phyloP scores from a whole-genome alignment of 371 early-diverging fungal species.

The Synchytrium microbalum region DNA sequence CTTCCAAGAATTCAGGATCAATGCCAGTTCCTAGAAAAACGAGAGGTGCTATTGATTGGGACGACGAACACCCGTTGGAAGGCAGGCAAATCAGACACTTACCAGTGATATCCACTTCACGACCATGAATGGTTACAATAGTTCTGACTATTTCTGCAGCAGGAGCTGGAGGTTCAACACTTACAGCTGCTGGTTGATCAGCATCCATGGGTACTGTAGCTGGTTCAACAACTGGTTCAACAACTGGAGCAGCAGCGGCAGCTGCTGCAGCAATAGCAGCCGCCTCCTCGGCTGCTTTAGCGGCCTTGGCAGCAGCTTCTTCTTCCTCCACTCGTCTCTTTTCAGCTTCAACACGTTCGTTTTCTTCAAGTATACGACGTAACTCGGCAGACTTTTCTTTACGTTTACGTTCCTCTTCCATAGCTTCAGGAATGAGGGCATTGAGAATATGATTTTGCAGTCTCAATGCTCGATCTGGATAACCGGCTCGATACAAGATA shows the following conservation, averaged over 20 bases:
- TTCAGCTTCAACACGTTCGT: slow-evolving; percentile 26
- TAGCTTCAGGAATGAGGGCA: slow-evolving; percentile 60
- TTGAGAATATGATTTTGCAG: slow-evolving; percentile 60
- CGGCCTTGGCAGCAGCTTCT: slow-evolving; percentile 23
- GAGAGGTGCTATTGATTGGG: background rate
- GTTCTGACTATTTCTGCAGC: slow-evolving; percentile 19
- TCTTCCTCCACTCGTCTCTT: slow-evolving; percentile 21
- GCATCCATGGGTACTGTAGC: background rate
- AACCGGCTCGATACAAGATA: slow-evolving; percentile 62
- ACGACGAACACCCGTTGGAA: slow-evolving; percentile 3
- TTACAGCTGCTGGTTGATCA: background rate
- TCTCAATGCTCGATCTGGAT: slow-evolving; percentile 51
- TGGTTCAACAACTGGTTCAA: background rate
- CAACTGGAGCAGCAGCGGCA: background rate
- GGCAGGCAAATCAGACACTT: slow-evolving; percentile 3
- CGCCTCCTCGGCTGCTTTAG: slow-evolving; percentile 33
- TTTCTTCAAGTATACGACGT: slow-evolving; percentile 19
- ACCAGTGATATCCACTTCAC: slow-evolving; percentile 80
- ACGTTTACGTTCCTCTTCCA: slow-evolving; percentile 44
- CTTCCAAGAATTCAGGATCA: slow-evolving; percentile 88
- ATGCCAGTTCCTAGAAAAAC: slow-evolving; percentile 62
- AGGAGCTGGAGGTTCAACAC: slow-evolving; percentile 5
- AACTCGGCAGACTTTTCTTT: slow-evolving; percentile 45
- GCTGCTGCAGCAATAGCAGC: slow-evolving; percentile 6
- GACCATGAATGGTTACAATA: slow-evolving; percentile 58